Evolutionary conservation across 768 basidiomycete genomes (phyloP).

Genomic region (Lyophyllum atratum): DNA sequence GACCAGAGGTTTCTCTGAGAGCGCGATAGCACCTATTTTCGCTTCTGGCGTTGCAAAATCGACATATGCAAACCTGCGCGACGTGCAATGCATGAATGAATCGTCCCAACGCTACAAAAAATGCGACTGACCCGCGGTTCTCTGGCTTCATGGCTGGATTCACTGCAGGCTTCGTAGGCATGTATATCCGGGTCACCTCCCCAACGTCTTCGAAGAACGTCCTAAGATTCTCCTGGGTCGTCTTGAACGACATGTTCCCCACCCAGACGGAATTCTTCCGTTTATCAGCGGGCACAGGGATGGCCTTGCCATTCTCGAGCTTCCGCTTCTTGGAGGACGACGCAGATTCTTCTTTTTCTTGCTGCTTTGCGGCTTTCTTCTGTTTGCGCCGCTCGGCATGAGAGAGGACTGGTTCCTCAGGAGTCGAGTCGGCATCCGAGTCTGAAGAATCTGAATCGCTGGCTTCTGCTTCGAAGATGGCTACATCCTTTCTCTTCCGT

Average conservation of each 20-base stretch:
- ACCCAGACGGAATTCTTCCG: conserved; percentile 93
- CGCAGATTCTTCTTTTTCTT: conserved; percentile 25
- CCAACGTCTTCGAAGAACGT: conserved; percentile 71
- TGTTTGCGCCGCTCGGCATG: conserved; percentile 73
- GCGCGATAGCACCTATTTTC: conserved; percentile 71
- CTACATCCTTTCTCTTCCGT: conserved; percentile 29
- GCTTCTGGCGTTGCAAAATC: conserved; percentile 84
- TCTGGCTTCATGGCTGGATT: conserved; percentile 55
- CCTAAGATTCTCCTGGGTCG: conserved; percentile 71
- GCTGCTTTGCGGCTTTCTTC: conserved; percentile 45
- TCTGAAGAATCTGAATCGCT: conserved; percentile 27
- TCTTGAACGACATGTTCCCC: conserved; percentile 91
- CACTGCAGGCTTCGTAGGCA: conserved; percentile 73
- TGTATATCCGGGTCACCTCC: conserved; percentile 78
- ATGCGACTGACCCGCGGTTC: conserved; percentile 66
- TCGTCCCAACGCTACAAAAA: not conserved
- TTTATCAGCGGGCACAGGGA: conserved; percentile 39
- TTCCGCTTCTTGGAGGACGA: conserved; percentile 48
- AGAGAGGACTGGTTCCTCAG: conserved; percentile 60
- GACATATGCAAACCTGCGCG: conserved; percentile 88
- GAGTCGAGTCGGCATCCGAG: conserved; percentile 11
- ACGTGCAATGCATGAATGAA: not conserved
- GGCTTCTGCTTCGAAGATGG: conserved; percentile 14
- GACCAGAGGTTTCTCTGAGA: conserved; percentile 80
- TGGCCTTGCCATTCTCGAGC: conserved; percentile 37